Conservation (phyloP, 2,329 filamentous ascomycete species). For the Cryphonectria carpinicola region DNA sequence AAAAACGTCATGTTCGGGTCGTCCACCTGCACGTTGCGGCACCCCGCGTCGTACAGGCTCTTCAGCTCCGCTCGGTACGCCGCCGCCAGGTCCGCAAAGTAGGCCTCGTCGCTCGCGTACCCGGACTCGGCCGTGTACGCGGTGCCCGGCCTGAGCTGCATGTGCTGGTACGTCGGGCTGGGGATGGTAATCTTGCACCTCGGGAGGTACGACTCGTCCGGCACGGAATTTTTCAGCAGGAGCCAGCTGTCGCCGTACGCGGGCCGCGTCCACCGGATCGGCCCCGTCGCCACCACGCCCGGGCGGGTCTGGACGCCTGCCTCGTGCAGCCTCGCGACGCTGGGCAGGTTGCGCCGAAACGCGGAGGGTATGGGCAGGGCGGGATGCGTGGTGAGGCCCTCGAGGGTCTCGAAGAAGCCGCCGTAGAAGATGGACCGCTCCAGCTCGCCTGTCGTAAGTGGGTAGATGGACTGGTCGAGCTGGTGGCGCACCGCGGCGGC, state of each 20-base stretch:
- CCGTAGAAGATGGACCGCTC: slow-evolving; percentile 22
- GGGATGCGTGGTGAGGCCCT: slow-evolving; percentile 11
- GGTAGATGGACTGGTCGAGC: slow-evolving; percentile 10
- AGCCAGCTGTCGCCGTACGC: slow-evolving; percentile 16
- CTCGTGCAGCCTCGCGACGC: slow-evolving; percentile 5
- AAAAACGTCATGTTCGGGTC: slow-evolving; percentile 62
- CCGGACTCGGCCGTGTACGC: slow-evolving; percentile 14
- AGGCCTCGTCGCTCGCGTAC: slow-evolving; percentile 48
- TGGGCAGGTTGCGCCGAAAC: slow-evolving; percentile 18
- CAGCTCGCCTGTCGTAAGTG: slow-evolving; percentile 21
- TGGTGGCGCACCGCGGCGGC: slow-evolving; percentile 13
- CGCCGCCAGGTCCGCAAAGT: slow-evolving; percentile 57
- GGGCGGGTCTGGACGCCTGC: slow-evolving; percentile 12
- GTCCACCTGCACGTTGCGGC: slow-evolving; percentile 58
- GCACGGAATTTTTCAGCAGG: not conserved
- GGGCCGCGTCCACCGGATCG: slow-evolving; percentile 10
- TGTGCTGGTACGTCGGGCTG: slow-evolving; percentile 18
- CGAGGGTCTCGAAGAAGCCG: slow-evolving; percentile 22
- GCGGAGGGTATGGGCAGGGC: slow-evolving; percentile 17
- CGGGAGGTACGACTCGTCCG: not conserved
- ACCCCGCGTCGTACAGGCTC: slow-evolving; percentile 56
- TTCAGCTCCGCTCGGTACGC: slow-evolving; percentile 57
- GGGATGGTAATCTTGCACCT: slow-evolving; percentile 21
- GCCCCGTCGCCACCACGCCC: slow-evolving; percentile 17
- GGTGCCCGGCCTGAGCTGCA: slow-evolving; percentile 13